A percentile compares a stretch with the other conserved stretches of the same genome.
Conservation (phyloP, 169 alveolate genomes). For the Neospora caninum region DNA sequence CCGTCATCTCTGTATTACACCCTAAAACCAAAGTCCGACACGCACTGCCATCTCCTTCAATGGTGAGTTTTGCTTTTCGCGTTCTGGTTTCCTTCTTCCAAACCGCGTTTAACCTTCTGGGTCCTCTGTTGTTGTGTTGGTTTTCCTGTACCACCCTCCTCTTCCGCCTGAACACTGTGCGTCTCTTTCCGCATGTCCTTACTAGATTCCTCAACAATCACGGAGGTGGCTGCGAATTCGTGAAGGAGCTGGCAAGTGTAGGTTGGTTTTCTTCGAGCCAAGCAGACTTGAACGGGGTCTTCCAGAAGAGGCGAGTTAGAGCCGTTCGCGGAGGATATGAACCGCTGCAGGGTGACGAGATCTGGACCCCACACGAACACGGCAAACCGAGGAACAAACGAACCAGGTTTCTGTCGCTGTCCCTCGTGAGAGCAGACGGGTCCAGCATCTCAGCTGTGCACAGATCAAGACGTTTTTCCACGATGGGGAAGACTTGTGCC, state of each 20-base stretch:
- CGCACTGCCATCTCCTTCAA: too few relatives aligned
- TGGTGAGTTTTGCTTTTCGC: too few relatives aligned
- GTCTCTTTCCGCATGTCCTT: not conserved
- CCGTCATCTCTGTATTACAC: too few relatives aligned
- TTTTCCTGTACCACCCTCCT: too few relatives aligned
- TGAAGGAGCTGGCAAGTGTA: slow-evolving; percentile 6
- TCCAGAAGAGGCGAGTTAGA: not conserved
- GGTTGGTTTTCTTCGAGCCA: not conserved
- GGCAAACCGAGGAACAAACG: not conserved
- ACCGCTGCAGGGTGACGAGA: not conserved
- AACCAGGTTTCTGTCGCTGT: not conserved
- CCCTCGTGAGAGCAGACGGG: not conserved
- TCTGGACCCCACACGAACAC: not conserved
- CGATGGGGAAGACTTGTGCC: too few relatives aligned
- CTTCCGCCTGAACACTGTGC: too few relatives aligned
- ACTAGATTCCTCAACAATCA: slow-evolving; percentile 21
- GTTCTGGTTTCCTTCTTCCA: too few relatives aligned
- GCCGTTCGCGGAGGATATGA: not conserved
- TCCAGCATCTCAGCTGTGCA: not conserved
- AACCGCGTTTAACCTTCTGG: too few relatives aligned
- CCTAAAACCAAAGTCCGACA: too few relatives aligned
- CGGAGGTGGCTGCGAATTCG: slow-evolving; percentile 16
- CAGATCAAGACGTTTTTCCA: too few relatives aligned
- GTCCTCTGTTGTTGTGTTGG: too few relatives aligned
- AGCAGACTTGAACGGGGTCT: not conserved